phyloP scores from a whole-genome alignment of 164 flowering plant genomes.

The Vitis vinifera region DNA sequence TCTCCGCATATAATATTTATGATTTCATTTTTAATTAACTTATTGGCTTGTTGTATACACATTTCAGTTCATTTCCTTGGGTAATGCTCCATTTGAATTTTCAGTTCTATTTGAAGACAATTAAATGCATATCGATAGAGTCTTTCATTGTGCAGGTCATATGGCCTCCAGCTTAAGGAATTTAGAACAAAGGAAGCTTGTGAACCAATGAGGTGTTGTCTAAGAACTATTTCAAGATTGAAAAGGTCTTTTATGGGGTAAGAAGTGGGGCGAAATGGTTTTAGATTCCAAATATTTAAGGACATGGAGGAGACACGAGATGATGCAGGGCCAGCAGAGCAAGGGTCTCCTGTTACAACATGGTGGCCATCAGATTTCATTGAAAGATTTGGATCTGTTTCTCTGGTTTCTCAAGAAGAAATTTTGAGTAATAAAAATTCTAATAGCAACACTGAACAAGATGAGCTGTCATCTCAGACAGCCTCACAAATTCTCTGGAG shows the following conservation, averaged over 20 bases:
- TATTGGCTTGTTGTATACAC: background rate
- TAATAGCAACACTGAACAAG: slow-evolving; percentile 34
- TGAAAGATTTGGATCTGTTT: slow-evolving; percentile 71
- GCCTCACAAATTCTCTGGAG: slow-evolving; percentile 91
- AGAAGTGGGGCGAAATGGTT: slow-evolving; percentile 60
- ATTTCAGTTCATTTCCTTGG: background rate
- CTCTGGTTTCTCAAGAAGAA: slow-evolving; percentile 63
- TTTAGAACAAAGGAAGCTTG: slow-evolving; percentile 9
- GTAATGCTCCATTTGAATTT: background rate
- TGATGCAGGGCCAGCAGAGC: slow-evolving; percentile 64
- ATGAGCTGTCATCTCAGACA: slow-evolving; percentile 47
- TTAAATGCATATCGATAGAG: background rate
- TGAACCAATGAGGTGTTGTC: slow-evolving; percentile 8
- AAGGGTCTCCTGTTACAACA: slow-evolving; percentile 56
- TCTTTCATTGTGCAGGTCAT: slow-evolving; percentile 22
- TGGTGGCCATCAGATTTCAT: slow-evolving; percentile 84
- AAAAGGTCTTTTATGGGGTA: slow-evolving; percentile 41
- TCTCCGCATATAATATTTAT: background rate
- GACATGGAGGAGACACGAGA: slow-evolving; percentile 83
- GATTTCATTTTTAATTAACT: background rate
- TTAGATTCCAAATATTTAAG: slow-evolving; percentile 36
- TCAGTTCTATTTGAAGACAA: background rate
- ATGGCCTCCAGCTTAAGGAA: slow-evolving; percentile 33
- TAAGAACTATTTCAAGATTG: slow-evolving; percentile 5
- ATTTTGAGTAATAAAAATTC: slow-evolving; percentile 35